These are phyloP conservation scores for Colletotrichum eremochloae DNA, from an alignment of 2,329 filamentous ascomycete species.

Conservation along the genomic window DNA sequence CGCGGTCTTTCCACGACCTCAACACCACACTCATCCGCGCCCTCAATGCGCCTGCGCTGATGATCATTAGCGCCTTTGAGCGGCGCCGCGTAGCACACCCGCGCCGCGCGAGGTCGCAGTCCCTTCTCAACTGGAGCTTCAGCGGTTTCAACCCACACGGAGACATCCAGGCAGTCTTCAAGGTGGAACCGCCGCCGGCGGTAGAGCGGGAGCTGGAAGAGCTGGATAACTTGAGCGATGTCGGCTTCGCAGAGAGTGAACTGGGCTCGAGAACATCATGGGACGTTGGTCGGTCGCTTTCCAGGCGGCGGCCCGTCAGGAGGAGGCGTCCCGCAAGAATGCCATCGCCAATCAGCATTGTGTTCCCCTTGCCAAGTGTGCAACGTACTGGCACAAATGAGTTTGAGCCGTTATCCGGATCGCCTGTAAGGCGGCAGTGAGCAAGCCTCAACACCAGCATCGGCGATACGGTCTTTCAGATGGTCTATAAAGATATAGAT, in stretches of 20 bases:
- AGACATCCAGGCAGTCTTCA: constrained; percentile 72
- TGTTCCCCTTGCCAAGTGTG: constrained; percentile 37
- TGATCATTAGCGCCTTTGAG: constrained; percentile 73
- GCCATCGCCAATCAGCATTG: constrained; percentile 37
- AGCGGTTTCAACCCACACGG: constrained; percentile 65
- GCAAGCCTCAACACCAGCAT: neutral
- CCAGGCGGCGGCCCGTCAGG: constrained; percentile 22
- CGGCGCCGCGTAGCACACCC: constrained; percentile 56
- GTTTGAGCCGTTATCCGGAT: constrained; percentile 33
- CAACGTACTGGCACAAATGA: constrained; percentile 26
- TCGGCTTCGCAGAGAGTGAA: constrained; percentile 37
- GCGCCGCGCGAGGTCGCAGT: constrained; percentile 59
- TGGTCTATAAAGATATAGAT: neutral
- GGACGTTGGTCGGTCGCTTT: constrained; percentile 16
- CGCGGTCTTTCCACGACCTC: constrained; percentile 77
- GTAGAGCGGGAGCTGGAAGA: constrained; percentile 50
- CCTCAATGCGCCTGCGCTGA: constrained; percentile 73
- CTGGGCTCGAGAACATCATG: constrained; percentile 15
- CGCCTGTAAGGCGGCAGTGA: constrained; percentile 1
- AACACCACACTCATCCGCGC: constrained; percentile 75
- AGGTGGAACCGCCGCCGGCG: constrained; percentile 65
- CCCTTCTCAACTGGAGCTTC: constrained; percentile 41
- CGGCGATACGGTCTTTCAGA: neutral
- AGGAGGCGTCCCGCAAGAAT: constrained; percentile 29
- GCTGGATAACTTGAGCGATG: constrained; percentile 40